These are phyloP conservation scores for Westerdykella aurantiaca DNA, from an alignment of 2,329 filamentous ascomycete genomes.

Conservation along the genomic window DNA sequence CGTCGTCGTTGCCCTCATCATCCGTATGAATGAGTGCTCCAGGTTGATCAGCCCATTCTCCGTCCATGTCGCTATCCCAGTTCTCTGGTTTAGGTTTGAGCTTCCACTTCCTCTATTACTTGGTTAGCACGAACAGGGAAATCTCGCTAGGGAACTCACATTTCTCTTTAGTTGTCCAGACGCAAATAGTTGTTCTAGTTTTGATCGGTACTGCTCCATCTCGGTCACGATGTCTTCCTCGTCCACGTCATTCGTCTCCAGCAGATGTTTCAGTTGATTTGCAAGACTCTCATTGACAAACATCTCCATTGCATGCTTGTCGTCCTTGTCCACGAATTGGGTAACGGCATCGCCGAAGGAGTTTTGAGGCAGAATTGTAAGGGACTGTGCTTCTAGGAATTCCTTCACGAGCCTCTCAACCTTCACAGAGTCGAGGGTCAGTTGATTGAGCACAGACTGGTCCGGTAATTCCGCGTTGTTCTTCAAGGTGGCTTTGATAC, in stretches of 20 bases:
- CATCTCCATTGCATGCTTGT: constrained; percentile 75
- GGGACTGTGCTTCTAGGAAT: constrained; percentile 76
- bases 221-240: constrained; percentile 65
- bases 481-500: constrained; percentile 38
- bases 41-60: constrained; percentile 75
- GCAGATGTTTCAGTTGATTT: constrained; percentile 41
- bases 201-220: constrained; percentile 66
- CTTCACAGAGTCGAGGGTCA: constrained; percentile 70
- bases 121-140: constrained; percentile 4
- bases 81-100: constrained; percentile 69
- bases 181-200: constrained; percentile 65
- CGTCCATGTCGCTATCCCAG: constrained; percentile 89
- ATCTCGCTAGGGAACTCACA: constrained; percentile 13
- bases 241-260: constrained; percentile 55
- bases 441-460: constrained; percentile 54
- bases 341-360: constrained; percentile 88
- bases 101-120: constrained; percentile 46
- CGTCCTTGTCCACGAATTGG: constrained; percentile 91
- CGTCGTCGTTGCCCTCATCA: constrained; percentile 44
- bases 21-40: constrained; percentile 55
- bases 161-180: constrained; percentile 55
- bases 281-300: constrained; percentile 43
- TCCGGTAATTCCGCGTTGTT: constrained; percentile 57
- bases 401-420: constrained; percentile 86
- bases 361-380: constrained; percentile 89